Evolutionary conservation across 495 filamentous ascomycete species (phyloP).

Genomic region (Neurospora tetrasperma): DNA sequence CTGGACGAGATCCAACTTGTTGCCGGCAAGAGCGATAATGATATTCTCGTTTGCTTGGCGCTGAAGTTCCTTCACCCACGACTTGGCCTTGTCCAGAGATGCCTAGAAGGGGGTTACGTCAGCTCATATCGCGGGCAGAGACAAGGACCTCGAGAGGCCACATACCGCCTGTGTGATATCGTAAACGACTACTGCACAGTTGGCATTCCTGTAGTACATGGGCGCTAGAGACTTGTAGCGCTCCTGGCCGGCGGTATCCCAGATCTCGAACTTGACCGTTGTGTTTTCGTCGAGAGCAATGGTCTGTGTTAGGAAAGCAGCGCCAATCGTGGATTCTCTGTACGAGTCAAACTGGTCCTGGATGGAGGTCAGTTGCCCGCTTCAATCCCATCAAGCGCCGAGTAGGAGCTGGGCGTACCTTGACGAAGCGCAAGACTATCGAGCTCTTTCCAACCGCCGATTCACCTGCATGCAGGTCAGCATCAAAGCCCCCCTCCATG

Average conservation of each 20-base stretch:
- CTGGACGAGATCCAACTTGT: constrained; percentile 90
- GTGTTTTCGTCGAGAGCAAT: constrained; percentile 95
- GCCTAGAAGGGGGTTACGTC: constrained; percentile 41
- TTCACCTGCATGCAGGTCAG: constrained; percentile 58
- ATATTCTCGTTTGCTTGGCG: constrained; percentile 99
- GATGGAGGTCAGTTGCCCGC: constrained; percentile 8
- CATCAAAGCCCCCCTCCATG: constrained; percentile 16
- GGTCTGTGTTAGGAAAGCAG: constrained; percentile 96
- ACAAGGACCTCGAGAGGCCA: constrained; percentile 1
- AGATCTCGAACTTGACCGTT: constrained; percentile 99
- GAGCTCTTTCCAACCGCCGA: constrained; percentile 99
- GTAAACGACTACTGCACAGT: constrained; percentile 98
- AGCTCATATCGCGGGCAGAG: constrained; percentile 1
- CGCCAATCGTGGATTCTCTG: constrained; percentile 97
- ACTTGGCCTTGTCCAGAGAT: constrained; percentile 95
- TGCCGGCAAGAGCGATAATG: constrained; percentile 93
- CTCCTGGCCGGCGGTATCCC: constrained; percentile 98
- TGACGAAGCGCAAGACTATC: constrained; percentile 93
- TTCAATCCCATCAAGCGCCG: background rate
- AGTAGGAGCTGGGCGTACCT: constrained; percentile 46
- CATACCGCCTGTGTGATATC: constrained; percentile 97
- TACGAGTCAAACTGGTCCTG: constrained; percentile 99
- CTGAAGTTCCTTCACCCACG: constrained; percentile 99
- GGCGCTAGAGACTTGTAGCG: constrained; percentile 96
- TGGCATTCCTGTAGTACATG: constrained; percentile 99